These are phyloP conservation scores for Yamadazyma takamatsuzukensis DNA, from an alignment of 805 yeast species.

Conservation along the genomic window DNA sequence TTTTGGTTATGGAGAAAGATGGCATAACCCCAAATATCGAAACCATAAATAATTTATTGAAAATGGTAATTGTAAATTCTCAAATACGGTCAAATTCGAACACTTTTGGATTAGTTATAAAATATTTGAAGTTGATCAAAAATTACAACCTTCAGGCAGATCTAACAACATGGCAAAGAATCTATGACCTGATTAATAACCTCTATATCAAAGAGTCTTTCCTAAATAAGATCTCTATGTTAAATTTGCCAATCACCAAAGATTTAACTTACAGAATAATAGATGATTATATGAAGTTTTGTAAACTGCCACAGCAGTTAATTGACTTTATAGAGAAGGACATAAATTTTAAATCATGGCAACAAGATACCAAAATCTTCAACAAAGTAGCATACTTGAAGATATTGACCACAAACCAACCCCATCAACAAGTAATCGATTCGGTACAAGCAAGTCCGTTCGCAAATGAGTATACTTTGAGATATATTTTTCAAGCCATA, in stretches of 20 bases:
- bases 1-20: constrained; percentile 39
- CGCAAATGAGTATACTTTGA: constrained; percentile 2
- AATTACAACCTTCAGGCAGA: constrained; percentile 23
- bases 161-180: constrained; percentile 32
- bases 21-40: constrained; percentile 38
- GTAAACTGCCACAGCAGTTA: constrained; percentile 23
- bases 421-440: neutral
- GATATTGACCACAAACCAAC: constrained; percentile 5
- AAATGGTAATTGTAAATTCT: constrained; percentile 28
- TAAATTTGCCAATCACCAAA: constrained; percentile 31
- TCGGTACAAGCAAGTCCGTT: neutral
- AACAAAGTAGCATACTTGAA: constrained; percentile 24
- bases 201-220: constrained; percentile 36
- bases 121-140: constrained; percentile 27
- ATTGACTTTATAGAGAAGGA: constrained; percentile 32
- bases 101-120: constrained; percentile 27
- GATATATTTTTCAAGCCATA: constrained; percentile 8
- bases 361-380: constrained; percentile 21
- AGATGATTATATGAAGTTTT: constrained; percentile 32
- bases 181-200: constrained; percentile 36
- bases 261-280: constrained; percentile 26
- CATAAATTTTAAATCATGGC: constrained; percentile 27
- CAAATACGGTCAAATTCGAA: constrained; percentile 27
- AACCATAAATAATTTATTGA: constrained; percentile 36
- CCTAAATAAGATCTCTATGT: constrained; percentile 26